Conservation (phyloP, 192 early-diverging fungal species). For the Mortierella antarctica region DNA sequence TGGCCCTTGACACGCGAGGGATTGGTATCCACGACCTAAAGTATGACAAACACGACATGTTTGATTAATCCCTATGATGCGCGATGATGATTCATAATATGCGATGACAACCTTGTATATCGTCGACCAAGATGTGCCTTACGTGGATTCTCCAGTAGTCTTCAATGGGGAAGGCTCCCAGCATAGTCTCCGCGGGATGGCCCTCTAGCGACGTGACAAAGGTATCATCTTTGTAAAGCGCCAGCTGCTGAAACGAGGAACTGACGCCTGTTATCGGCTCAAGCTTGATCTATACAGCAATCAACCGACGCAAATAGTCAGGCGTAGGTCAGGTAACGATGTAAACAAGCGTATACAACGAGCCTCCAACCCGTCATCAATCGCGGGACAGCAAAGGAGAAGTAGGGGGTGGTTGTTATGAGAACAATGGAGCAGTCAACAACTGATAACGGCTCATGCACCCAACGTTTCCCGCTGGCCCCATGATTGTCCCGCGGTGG, state of each 20-base stretch:
- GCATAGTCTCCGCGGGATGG: conserved; percentile 69
- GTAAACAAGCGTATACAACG: not conserved
- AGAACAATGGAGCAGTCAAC: no score
- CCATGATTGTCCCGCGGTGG: conserved; percentile 19
- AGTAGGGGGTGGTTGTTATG: not conserved
- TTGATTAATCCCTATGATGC: no score
- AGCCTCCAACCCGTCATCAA: not conserved
- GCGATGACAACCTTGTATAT: no score
- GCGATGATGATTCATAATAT: no score
- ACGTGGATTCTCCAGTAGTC: conserved; percentile 85
- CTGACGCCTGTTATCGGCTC: conserved; percentile 94
- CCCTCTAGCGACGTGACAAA: conserved; percentile 61
- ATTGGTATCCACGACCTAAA: conserved; percentile 76
- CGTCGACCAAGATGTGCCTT: not conserved
- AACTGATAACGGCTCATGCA: not conserved
- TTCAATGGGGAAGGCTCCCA: conserved; percentile 88
- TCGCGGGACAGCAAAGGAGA: not conserved
- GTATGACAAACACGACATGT: no score
- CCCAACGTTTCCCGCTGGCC: conserved; percentile 2
- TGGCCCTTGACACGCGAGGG: conserved; percentile 73
- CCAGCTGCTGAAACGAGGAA: conserved; percentile 69
- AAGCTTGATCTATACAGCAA: conserved; percentile 69
- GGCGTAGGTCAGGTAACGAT: not conserved
- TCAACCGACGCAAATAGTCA: not conserved
- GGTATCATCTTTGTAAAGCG: conserved; percentile 66